A percentile compares a stretch with the other conserved stretches of the same genome.
Evolutionary conservation across 1,284 basidiomycete species (phyloP).

Genomic region (Waitea zeae): DNA sequence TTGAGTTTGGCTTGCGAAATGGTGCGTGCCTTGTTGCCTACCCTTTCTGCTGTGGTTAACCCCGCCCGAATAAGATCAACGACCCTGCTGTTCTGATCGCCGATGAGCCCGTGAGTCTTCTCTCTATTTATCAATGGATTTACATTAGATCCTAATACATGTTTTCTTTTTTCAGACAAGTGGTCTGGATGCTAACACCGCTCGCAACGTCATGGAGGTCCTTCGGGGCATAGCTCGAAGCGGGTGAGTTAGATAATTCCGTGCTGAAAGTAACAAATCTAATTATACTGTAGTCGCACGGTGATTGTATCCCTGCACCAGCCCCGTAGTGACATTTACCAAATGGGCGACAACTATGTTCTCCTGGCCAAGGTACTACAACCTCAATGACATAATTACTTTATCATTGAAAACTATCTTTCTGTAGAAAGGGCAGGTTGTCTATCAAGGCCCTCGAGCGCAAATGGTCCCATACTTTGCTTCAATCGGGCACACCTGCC

Average conservation of each 20-base stretch:
- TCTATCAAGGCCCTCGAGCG: slow-evolving; percentile 9
- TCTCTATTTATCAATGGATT: no score
- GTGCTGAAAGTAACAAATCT: no score
- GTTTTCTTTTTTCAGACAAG: no score
- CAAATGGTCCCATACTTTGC: slow-evolving; percentile 7
- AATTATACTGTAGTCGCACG: no score
- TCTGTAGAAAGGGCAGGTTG: slow-evolving; percentile 22
- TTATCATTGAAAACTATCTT: no score
- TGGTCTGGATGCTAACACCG: slow-evolving; percentile 31
- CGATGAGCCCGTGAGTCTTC: slow-evolving; percentile 16
- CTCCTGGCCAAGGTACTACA: slow-evolving; percentile 30
- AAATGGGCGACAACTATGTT: slow-evolving; percentile 24
- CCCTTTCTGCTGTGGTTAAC: no score
- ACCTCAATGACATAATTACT: no score
- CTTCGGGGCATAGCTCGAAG: slow-evolving; percentile 26
- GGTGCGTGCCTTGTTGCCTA: no score
- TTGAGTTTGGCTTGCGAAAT: slow-evolving; percentile 31
- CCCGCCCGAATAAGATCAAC: no score
- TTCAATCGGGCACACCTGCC: slow-evolving; percentile 6
- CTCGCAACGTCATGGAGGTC: slow-evolving; percentile 20
- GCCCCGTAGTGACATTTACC: slow-evolving; percentile 29
- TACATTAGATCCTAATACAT: no score
- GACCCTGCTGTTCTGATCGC: slow-evolving; percentile 26
- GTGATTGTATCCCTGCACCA: slow-evolving; percentile 35
- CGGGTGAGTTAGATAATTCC: no score